Percentiles rank a stretch among this genome's conserved stretches.
Evolutionary conservation across 2,329 filamentous ascomycete species (phyloP).

Genomic region (Aureobasidium sp.): DNA sequence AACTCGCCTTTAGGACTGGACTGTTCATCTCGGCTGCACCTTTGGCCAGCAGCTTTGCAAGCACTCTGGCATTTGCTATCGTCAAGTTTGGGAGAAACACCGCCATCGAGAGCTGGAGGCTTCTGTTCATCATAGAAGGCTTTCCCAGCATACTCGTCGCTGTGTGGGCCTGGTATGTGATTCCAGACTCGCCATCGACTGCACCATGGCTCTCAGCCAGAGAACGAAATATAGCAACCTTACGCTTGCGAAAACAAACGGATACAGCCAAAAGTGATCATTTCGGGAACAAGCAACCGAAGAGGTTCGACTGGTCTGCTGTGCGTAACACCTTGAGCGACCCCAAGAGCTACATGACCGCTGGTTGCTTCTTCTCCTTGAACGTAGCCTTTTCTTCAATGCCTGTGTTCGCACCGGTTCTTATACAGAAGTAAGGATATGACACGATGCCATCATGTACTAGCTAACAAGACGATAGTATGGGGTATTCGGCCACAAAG

Average conservation of each 20-base stretch:
- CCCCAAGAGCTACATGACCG: conserved; percentile 66
- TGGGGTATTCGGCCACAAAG: conserved; percentile 62
- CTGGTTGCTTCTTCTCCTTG: conserved; percentile 76
- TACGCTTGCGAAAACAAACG: conserved; percentile 56
- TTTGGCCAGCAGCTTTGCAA: conserved; percentile 61
- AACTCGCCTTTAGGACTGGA: conserved; percentile 78
- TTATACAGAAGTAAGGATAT: conserved; percentile 52
- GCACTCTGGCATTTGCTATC: conserved; percentile 71
- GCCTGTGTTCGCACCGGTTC: conserved; percentile 60
- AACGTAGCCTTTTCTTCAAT: conserved; percentile 85
- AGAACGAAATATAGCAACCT: conserved; percentile 57
- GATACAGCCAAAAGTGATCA: conserved; percentile 16
- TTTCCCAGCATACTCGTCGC: conserved; percentile 74
- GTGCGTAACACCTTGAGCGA: conserved; percentile 55
- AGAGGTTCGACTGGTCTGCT: conserved; percentile 46
- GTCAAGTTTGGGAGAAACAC: conserved; percentile 57
- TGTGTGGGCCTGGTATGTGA: conserved; percentile 58
- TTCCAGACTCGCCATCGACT: conserved; percentile 63
- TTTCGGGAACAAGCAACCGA: conserved; percentile 20
- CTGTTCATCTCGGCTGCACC: conserved; percentile 73
- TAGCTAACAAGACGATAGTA: conserved; percentile 30
- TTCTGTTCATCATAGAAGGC: conserved; percentile 76
- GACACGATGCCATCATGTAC: not conserved
- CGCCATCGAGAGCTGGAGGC: conserved; percentile 75
- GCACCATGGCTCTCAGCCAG: conserved; percentile 36